Evolutionary conservation across 2,329 filamentous ascomycete species (phyloP).

Genomic region (Rhexocercosporidium sp.): DNA sequence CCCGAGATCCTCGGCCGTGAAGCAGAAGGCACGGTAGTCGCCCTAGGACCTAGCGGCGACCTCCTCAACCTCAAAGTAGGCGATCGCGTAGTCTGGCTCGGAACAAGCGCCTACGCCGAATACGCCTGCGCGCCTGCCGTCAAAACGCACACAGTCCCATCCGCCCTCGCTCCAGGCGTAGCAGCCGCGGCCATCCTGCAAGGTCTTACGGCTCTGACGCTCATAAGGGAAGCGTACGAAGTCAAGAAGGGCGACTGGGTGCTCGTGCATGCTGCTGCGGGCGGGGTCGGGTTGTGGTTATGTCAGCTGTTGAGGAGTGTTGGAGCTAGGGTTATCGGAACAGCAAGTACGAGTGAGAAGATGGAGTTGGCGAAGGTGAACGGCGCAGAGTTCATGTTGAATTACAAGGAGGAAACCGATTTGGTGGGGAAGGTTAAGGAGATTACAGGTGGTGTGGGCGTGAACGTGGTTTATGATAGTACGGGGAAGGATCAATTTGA

Average conservation of each 20-base stretch:
- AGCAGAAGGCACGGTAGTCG: slow-evolving; percentile 72
- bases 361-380: slow-evolving; percentile 69
- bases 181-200: slow-evolving; percentile 77
- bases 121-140: slow-evolving; percentile 58
- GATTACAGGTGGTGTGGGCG: slow-evolving; percentile 75
- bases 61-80: slow-evolving; percentile 64
- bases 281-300: slow-evolving; percentile 78
- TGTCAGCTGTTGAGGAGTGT: slow-evolving; percentile 74
- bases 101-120: slow-evolving; percentile 58
- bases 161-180: slow-evolving; percentile 61
- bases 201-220: slow-evolving; percentile 80
- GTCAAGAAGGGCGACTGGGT: slow-evolving; percentile 81
- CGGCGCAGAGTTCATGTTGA: slow-evolving; percentile 75
- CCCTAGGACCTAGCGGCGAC: slow-evolving; percentile 58
- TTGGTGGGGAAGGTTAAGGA: slow-evolving; percentile 65
- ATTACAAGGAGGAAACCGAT: slow-evolving; percentile 66
- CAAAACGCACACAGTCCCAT: slow-evolving; percentile 67
- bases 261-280: slow-evolving; percentile 84
- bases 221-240: slow-evolving; percentile 74
- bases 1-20: slow-evolving; percentile 83
- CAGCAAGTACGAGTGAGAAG: slow-evolving; percentile 77
- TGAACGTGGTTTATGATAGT: slow-evolving; percentile 81
- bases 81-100: slow-evolving; percentile 75
- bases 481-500: slow-evolving; percentile 89
- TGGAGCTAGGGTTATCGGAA: slow-evolving; percentile 80